phyloP scores from a whole-genome alignment of 2,329 filamentous ascomycete species.

The Ophiocordyceps camponoti-saundersi region DNA sequence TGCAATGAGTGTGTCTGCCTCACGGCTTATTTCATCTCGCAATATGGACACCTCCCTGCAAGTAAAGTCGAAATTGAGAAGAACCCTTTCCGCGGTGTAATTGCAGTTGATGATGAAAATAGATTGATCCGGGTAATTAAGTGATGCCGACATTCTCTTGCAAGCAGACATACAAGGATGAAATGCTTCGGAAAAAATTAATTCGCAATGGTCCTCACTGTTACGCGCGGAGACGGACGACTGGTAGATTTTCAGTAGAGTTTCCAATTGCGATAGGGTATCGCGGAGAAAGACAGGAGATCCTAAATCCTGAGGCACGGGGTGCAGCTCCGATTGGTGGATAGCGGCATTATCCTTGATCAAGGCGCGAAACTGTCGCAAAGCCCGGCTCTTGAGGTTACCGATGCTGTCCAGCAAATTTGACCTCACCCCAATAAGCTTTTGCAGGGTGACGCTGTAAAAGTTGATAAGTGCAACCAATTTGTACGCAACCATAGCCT shows the following conservation, averaged over 20 bases:
- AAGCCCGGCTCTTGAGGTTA: constrained; percentile 55
- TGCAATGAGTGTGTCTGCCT: constrained; percentile 40
- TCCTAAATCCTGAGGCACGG: constrained; percentile 53
- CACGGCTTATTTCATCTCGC: constrained; percentile 34
- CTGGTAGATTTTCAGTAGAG: constrained; percentile 75
- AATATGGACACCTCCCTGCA: constrained; percentile 36
- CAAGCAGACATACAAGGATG: constrained; percentile 75
- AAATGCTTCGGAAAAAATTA: constrained; percentile 61
- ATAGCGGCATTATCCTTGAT: constrained; percentile 66
- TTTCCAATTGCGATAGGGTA: constrained; percentile 58
- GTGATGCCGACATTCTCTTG: constrained; percentile 45
- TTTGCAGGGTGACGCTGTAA: constrained; percentile 72
- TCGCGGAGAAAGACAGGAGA: constrained; percentile 69
- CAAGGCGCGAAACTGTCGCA: constrained; percentile 66
- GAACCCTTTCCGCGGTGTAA: constrained; percentile 34
- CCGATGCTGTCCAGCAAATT: constrained; percentile 51
- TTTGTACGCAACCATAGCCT: constrained; percentile 76
- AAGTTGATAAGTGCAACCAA: constrained; percentile 80
- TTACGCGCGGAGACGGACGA: constrained; percentile 50
- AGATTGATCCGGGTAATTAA: constrained; percentile 41
- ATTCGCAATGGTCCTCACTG: constrained; percentile 52
- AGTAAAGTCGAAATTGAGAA: constrained; percentile 49
- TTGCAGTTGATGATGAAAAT: constrained; percentile 64
- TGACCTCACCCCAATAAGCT: constrained; percentile 54
- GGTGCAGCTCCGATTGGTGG: constrained; percentile 54